Conservation (phyloP, 2,329 filamentous ascomycete species). For the Fusarium buharicum region DNA sequence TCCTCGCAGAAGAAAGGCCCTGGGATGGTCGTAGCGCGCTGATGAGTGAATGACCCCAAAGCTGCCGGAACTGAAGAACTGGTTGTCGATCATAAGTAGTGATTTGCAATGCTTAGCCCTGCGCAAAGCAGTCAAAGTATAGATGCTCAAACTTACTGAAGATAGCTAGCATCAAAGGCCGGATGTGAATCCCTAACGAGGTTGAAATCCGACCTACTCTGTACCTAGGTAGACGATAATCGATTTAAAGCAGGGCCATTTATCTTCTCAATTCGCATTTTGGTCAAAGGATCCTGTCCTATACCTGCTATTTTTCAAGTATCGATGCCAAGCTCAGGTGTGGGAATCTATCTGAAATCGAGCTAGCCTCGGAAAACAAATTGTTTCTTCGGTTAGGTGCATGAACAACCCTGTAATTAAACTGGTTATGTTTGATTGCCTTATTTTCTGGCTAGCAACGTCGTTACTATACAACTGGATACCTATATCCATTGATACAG, state of each 20-base stretch:
- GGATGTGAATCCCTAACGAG: background rate
- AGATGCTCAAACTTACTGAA: background rate
- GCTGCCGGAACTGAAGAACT: background rate
- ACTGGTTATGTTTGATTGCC: conserved; percentile 6
- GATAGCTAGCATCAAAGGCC: conserved; percentile 1
- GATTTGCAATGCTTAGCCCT: background rate
- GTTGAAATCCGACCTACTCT: background rate
- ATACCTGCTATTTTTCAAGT: too few relatives aligned
- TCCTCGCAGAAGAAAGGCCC: background rate
- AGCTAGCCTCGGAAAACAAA: conserved; percentile 11
- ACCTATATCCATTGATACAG: background rate
- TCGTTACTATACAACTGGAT: background rate
- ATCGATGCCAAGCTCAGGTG: background rate
- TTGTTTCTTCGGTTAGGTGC: conserved; percentile 36
- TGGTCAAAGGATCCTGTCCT: too few relatives aligned
- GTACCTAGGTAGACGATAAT: background rate
- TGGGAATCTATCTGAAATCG: conserved; percentile 20
- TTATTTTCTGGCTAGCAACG: background rate
- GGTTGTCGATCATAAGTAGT: background rate
- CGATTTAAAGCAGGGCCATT: background rate
- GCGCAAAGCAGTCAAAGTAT: background rate
- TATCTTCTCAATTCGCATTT: too few relatives aligned
- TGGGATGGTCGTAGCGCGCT: background rate
- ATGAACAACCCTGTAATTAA: conserved; percentile 26
- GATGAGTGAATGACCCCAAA: background rate